A percentile compares a stretch with the other conserved stretches of the same genome.
Conservation (phyloP, 805 yeast species). For the Komagataella ulmi region DNA sequence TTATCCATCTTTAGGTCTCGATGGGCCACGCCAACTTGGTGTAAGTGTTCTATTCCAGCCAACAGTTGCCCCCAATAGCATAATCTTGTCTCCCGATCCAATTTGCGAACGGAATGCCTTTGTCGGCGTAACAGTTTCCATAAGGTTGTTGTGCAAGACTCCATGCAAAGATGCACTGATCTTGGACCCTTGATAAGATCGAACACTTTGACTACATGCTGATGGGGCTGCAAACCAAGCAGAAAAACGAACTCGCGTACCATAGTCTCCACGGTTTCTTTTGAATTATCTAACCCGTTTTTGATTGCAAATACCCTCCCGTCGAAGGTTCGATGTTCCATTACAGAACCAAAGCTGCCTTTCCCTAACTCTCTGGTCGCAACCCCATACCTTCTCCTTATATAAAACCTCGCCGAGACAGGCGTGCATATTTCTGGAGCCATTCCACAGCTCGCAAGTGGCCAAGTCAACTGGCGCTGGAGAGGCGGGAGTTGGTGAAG, state of each 20-base stretch:
- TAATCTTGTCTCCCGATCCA: not conserved
- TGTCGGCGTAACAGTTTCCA: not conserved
- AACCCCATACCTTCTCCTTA: not conserved
- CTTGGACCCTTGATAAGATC: not conserved
- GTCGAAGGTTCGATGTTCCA: not conserved
- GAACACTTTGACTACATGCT: not conserved
- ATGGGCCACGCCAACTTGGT: conserved; percentile 24
- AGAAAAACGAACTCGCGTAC: not conserved
- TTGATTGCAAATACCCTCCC: not conserved
- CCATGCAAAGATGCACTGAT: not conserved
- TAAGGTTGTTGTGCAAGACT: not conserved
- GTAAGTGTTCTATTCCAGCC: conserved; percentile 24
- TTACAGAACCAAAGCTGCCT: not conserved
- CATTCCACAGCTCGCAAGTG: not conserved
- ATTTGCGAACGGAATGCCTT: not conserved
- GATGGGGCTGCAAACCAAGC: not conserved
- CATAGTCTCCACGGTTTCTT: not conserved
- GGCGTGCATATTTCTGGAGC: not conserved
- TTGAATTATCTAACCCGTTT: not conserved
- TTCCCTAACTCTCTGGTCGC: not conserved
- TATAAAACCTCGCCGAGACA: not conserved
- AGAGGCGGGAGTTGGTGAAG: too few relatives aligned
- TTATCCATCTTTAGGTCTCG: conserved; percentile 39
- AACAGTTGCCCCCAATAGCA: conserved; percentile 26
- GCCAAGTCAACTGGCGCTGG: not conserved